Base-by-base conservation (phyloP, 305 asterid genomes). In the Rubia tinctorum region DNA sequence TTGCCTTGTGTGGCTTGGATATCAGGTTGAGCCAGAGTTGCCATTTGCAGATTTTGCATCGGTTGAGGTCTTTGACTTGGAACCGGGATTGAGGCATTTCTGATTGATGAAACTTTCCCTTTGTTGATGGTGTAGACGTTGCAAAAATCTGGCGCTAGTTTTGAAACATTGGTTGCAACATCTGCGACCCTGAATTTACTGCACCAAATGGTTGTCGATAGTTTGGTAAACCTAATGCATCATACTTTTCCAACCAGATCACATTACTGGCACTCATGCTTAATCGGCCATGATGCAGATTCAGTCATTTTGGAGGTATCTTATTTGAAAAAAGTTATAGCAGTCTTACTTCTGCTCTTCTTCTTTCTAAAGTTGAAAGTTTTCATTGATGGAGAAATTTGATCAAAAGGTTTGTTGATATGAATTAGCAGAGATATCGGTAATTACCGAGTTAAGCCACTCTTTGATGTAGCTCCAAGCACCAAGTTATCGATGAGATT, bases 111-210 rank as follows among this genome's bases (percentile, higher is more conserved):
- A 17, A 88, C 77, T 81, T 90, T 95, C 73, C 98, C 99, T 80
- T 89, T 95, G 47, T 86, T 81, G 71, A 95, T 88, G 70, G 86
- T 80, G 66, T 90, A 89, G 5, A 95, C 94, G 0, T 79, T 87
- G 93, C 97, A 92, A 74, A 88, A 95, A 2, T 85, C 97, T 0
- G 98, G 96, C 39, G 88, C 86, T 56, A 76, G 77, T 82, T 85
- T 95, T 72, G 79, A 34, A 59, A 90, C 79, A 25, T 66, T 71
- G 34, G 85, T 82, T 5, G 98, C 88, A 14, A 88, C 74, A 83
- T 95, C 98, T 66, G 75, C 73, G 51, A 79, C 78, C 91, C 89
- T 92, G 91, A 87, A 88, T 88, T 88, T 87, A 78, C 89, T 77
- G 84, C 25, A 86, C 68, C 77, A 13, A 78, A n/a, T 69, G 65